Evolutionary conservation across 768 basidiomycete genomes (phyloP).

Genomic region (Rhodotorula diobovata): DNA sequence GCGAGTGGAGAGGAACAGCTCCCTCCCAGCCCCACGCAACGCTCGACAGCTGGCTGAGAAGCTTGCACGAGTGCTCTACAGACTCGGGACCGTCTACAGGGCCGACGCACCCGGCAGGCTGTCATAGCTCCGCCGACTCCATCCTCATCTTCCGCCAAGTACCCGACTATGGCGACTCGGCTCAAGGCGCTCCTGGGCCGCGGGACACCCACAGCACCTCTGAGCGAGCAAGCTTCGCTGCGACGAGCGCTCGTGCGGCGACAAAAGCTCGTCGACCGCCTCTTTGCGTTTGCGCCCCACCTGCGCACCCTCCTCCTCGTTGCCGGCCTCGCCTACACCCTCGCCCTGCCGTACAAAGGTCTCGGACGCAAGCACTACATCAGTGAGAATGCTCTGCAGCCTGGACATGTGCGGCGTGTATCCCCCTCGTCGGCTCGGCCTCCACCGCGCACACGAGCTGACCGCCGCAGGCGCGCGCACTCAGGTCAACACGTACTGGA

Average conservation of each 20-base stretch:
- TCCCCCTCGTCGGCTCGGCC: not conserved
- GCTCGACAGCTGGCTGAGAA: too few species aligned
- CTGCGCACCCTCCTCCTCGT: conserved; percentile 52
- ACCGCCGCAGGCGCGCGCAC: not conserved
- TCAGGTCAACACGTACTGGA: conserved; percentile 86
- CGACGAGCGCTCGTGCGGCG: conserved; percentile 17
- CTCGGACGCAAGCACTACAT: conserved; percentile 56
- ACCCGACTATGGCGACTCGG: not conserved
- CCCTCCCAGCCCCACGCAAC: too few species aligned
- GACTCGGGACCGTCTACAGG: too few species aligned
- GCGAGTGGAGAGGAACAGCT: too few species aligned
- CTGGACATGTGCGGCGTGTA: conserved; percentile 64
- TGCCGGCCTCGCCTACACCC: conserved; percentile 75
- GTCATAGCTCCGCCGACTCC: not conserved
- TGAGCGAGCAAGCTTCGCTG: not conserved
- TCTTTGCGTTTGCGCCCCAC: not conserved
- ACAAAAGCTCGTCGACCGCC: not conserved
- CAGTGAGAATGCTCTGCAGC: conserved; percentile 93
- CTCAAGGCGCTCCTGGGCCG: not conserved
- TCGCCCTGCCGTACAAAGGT: conserved; percentile 60
- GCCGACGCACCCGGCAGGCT: too few species aligned
- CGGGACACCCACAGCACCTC: accelerated
- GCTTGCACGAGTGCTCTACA: too few species aligned
- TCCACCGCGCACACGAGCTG: not conserved
- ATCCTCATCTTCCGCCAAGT: not conserved